Base-by-base conservation (phyloP, 208 protist genomes). In the Trypanosoma brucei region DNA sequence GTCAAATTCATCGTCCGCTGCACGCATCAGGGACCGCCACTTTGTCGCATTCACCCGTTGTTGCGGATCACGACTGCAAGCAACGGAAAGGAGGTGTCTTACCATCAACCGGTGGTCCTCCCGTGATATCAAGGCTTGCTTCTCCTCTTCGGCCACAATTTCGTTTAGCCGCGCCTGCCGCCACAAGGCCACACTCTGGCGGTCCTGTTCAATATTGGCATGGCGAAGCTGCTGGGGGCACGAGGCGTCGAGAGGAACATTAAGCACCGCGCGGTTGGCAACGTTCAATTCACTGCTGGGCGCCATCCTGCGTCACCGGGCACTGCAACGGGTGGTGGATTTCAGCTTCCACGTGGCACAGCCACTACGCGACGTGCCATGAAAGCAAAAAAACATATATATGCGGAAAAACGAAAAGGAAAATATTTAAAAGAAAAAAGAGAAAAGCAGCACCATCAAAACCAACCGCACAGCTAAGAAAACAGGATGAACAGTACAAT, bases 91-190 rank as follows among this genome's bases (percentile, higher is more conserved):
- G 31, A 95, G 81, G 65, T 88, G 76, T 53, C 76, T 83, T 53
- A 93, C 70, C 89, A 95, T 95, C 50, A 92, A 79, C 55, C 88
- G 83, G 68, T 95, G 89, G 55, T 91, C 81, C 35, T 88, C 75
- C 1, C 85, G 81, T n/a, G 75, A 77, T 34, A 91, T 78, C 33
- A 49, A 56, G 22, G 72, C 55, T 38, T 68, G 73, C 62, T 82
- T 76, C 1, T 60, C 66, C 36, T 92, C 70, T 14, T 70, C 60
- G 31, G 91, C 62, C 54, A 92, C 83, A 67, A 91, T 88, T 49
- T 91, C 72, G 70, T 92, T 90, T 36, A 94, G 75, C 7, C 45
- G 52, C 62, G 84, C 84, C 74, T 94, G 88, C 13, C 74, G 77
- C 39, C 59, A 65, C 3, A 84, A 65, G n/a, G 67, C 59, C 50